A percentile compares a stretch with the other conserved stretches of the same genome.
Conservation (phyloP, 1,284 basidiomycete species). For the Apiotrichum laibachii region DNA sequence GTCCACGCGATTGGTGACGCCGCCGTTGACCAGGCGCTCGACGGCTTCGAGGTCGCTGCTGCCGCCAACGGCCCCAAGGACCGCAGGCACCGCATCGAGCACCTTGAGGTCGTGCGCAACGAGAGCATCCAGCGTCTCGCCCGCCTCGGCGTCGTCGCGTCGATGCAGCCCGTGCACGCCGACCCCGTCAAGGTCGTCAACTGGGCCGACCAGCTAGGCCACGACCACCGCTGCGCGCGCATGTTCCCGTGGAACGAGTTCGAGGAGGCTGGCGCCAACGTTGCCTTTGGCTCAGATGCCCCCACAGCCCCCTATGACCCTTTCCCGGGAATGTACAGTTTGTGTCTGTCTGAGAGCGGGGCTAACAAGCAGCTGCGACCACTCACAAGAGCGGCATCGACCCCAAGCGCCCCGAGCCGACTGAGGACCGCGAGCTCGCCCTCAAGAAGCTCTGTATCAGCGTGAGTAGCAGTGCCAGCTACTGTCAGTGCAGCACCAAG, state of each 20-base stretch:
- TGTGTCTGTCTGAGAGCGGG: too few species aligned
- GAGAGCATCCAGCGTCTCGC: constrained; percentile 31
- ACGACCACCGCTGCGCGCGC: constrained; percentile 32
- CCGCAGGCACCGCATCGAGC: constrained; percentile 34
- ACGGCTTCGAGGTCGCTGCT: constrained; percentile 31
- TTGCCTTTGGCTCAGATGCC: constrained; percentile 37
- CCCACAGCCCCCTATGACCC: constrained; percentile 33
- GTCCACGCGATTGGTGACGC: constrained; percentile 41
- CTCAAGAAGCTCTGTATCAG: constrained; percentile 9
- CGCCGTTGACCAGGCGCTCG: constrained; percentile 33
- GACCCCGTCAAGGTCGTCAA: constrained; percentile 34
- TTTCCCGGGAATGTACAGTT: constrained; percentile 31
- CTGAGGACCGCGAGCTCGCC: constrained; percentile 15
- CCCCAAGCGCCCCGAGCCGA: constrained; percentile 17
- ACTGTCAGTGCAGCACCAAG: neutral
- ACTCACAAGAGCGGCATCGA: constrained; percentile 29
- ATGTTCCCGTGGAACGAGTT: constrained; percentile 37
- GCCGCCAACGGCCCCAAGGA: constrained; percentile 20
- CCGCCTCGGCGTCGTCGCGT: constrained; percentile 30
- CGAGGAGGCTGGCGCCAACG: constrained; percentile 20
- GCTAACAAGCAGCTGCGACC: constrained; percentile 19
- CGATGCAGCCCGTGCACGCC: constrained; percentile 39
- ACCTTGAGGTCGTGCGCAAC: constrained; percentile 30
- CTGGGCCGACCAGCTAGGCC: constrained; percentile 29
- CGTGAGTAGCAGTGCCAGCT: neutral